Evolutionary conservation across 495 filamentous ascomycete genomes (phyloP).

Genomic region (Rusavskia elegans): DNA sequence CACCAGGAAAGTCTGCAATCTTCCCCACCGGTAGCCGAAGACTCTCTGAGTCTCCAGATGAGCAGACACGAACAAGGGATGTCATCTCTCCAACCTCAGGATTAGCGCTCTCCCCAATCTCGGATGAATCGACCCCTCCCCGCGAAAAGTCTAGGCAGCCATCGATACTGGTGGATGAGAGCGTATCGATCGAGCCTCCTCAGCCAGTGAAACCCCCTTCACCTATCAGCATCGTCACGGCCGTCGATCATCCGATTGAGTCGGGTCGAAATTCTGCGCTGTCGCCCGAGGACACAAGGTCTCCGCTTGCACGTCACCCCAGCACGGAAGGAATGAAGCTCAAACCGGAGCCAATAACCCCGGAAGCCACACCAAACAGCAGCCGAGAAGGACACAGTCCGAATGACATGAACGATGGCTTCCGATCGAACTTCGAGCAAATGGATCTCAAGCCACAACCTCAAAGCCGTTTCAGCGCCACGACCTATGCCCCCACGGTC

Average conservation of each 20-base stretch:
- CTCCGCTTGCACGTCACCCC: conserved; percentile 12
- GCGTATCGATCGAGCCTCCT: background rate
- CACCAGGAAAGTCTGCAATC: conserved; percentile 10
- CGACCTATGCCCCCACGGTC: conserved; percentile 46
- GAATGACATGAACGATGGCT: conserved; percentile 1
- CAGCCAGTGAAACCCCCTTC: background rate
- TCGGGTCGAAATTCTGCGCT: background rate
- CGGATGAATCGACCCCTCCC: background rate
- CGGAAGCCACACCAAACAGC: conserved; percentile 2
- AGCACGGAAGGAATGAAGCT: conserved; percentile 11
- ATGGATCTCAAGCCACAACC: conserved; percentile 29
- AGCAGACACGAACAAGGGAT: conserved; percentile 1
- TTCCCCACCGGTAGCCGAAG: conserved; percentile 11
- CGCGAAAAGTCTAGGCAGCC: background rate
- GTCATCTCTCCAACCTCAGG: background rate
- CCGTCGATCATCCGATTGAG: background rate
- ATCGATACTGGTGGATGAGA: background rate
- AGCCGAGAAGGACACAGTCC: background rate
- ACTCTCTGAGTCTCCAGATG: background rate
- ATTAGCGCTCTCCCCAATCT: background rate
- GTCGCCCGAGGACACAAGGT: conserved; percentile 6
- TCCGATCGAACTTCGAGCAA: conserved; percentile 10
- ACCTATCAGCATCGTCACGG: background rate
- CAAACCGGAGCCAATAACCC: background rate
- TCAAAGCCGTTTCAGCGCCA: conserved; percentile 55